Evolutionary conservation across 1,139 yeast genomes (phyloP).

Genomic region (Saccharomyces hybrid): DNA sequence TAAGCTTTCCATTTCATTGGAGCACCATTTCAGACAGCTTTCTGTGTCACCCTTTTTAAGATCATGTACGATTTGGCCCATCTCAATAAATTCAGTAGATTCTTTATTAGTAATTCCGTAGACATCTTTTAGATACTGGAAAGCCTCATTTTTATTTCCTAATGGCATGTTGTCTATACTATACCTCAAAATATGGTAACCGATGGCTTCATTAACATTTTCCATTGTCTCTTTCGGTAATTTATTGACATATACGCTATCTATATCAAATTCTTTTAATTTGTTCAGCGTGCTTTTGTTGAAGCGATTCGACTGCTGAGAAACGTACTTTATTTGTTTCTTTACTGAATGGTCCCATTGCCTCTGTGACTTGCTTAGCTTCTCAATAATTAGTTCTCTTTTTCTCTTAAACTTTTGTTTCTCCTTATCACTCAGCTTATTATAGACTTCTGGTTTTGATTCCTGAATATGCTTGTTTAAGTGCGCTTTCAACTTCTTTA

Average conservation of each 20-base stretch:
- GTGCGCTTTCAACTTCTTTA: slow-evolving; percentile 30
- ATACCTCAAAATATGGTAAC: slow-evolving; percentile 27
- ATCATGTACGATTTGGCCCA: slow-evolving; percentile 26
- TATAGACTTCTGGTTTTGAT: slow-evolving; percentile 8
- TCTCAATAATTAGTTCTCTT: slow-evolving; percentile 24
- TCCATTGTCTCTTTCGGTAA: slow-evolving; percentile 22
- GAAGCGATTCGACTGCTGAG: slow-evolving; percentile 28
- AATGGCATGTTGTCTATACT: slow-evolving; percentile 18
- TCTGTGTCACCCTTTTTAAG: slow-evolving; percentile 18
- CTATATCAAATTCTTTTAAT: slow-evolving; percentile 33
- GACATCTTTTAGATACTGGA: slow-evolving; percentile 18
- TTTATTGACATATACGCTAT: slow-evolving; percentile 35
- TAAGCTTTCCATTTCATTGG: slow-evolving; percentile 7
- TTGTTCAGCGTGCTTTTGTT: slow-evolving; percentile 31
- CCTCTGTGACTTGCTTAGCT: slow-evolving; percentile 22
- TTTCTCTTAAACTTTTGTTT: slow-evolving; percentile 16
- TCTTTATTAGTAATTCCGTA: slow-evolving; percentile 20
- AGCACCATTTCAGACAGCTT: slow-evolving; percentile 24
- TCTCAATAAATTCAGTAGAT: slow-evolving; percentile 18
- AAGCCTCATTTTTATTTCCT: slow-evolving; percentile 13
- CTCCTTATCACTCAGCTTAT: slow-evolving; percentile 4
- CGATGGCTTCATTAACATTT: slow-evolving; percentile 24
- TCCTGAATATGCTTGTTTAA: slow-evolving; percentile 27
- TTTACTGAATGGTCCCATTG: slow-evolving; percentile 30
- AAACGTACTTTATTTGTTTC: slow-evolving; percentile 25